phyloP scores from a whole-genome alignment of 1,284 basidiomycete genomes.

The Athelia sp. region DNA sequence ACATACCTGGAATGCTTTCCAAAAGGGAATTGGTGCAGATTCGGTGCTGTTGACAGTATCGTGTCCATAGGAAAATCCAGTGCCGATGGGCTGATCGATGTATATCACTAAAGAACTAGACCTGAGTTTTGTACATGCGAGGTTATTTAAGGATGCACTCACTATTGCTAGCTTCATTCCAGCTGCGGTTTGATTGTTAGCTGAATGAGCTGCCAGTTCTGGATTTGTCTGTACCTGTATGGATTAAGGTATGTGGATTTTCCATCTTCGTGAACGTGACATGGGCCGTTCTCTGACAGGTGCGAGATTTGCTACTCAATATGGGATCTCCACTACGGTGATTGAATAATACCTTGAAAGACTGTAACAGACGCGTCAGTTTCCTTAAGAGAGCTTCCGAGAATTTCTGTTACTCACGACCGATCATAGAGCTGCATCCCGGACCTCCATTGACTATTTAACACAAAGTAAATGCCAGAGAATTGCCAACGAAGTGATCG shows the following conservation, averaged over 20 bases:
- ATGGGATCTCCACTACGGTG: slow-evolving; percentile 5
- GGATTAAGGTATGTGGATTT: slow-evolving; percentile 50
- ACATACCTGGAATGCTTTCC: slow-evolving; percentile 33
- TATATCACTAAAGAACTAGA: slow-evolving; percentile 49
- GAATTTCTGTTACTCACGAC: slow-evolving; percentile 17
- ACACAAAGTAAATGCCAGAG: slow-evolving; percentile 9
- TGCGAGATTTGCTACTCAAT: slow-evolving; percentile 8
- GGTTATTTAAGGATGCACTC: slow-evolving; percentile 1
- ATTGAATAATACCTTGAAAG: slow-evolving; percentile 43
- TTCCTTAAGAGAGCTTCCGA: too few relatives aligned
- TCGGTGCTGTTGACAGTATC: slow-evolving; percentile 52
- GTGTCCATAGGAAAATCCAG: slow-evolving; percentile 60
- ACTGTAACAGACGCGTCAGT: slow-evolving; percentile 18
- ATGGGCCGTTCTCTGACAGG: slow-evolving; percentile 54
- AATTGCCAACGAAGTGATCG: slow-evolving; percentile 4
- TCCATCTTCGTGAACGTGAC: slow-evolving; percentile 48
- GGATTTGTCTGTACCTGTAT: slow-evolving; percentile 33
- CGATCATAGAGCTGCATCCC: slow-evolving; percentile 63
- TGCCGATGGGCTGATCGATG: slow-evolving; percentile 71
- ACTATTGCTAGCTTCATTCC: slow-evolving; percentile 72
- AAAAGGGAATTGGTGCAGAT: slow-evolving; percentile 37
- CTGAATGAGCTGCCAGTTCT: slow-evolving; percentile 3
- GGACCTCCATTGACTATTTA: slow-evolving; percentile 46
- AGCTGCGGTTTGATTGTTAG: slow-evolving; percentile 30
- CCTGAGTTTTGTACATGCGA: neutral